phyloP scores from a whole-genome alignment of 257 asterid species.

The Haberlea rhodopensis region DNA sequence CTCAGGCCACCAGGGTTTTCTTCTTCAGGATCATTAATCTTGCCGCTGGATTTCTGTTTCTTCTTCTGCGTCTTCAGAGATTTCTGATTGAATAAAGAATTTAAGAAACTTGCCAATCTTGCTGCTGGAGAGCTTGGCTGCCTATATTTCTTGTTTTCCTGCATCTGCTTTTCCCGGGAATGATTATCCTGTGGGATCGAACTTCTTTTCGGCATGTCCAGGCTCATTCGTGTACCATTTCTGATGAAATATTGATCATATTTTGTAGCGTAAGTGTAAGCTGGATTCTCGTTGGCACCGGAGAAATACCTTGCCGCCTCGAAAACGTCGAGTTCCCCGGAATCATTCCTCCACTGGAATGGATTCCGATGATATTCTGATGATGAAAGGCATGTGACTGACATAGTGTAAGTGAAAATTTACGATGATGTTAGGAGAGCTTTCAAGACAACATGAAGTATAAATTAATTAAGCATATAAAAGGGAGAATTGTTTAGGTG shows the following conservation, averaged over 20 bases:
- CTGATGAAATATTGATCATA: conserved; percentile 14
- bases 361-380: conserved; percentile 36
- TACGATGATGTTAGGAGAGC: conserved; percentile 24
- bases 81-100: conserved; percentile 65
- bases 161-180: conserved; percentile 33
- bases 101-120: conserved; percentile 63
- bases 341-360: conserved; percentile 46
- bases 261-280: background rate
- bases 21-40: conserved; percentile 39
- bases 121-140: conserved; percentile 93
- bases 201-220: conserved; percentile 47
- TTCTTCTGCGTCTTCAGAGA: conserved; percentile 49
- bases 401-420: conserved; percentile 27
- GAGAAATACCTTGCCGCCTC: conserved; percentile 84
- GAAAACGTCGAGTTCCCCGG: conserved; percentile 78
- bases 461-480: no score
- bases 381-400: conserved; percentile 30
- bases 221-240: conserved; percentile 47
- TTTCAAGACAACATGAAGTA: background rate
- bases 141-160: conserved; percentile 48
- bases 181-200: conserved; percentile 27
- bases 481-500: background rate
- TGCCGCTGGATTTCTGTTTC: conserved; percentile 37
- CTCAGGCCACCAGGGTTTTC: conserved; percentile 48
- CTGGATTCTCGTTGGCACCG: conserved; percentile 38